phyloP scores from a whole-genome alignment of 495 filamentous ascomycete genomes.

The Hypoxylon perforatum region DNA sequence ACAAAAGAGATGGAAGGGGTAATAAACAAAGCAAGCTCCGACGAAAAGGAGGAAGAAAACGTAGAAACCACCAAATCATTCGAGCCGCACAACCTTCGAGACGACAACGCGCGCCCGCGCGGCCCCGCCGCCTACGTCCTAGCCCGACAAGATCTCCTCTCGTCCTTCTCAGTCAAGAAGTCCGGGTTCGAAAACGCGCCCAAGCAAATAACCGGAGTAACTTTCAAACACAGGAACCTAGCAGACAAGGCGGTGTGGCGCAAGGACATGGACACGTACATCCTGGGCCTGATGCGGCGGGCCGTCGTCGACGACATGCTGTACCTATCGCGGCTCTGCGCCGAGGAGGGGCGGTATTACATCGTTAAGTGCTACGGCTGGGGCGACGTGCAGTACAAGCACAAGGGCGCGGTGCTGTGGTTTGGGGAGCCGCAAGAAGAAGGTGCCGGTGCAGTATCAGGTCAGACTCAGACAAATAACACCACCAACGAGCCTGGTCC shows the following conservation, averaged over 20 bases:
- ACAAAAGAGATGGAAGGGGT: constrained; percentile 4
- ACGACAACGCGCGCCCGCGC: neutral
- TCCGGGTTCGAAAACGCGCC: neutral
- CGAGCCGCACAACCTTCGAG: no score
- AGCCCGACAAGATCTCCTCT: constrained; percentile 40
- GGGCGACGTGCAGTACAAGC: constrained; percentile 47
- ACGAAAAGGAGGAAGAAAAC: constrained; percentile 3
- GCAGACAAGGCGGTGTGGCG: constrained; percentile 64
- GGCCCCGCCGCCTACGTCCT: constrained; percentile 27
- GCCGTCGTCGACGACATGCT: constrained; percentile 56
- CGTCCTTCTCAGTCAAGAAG: constrained; percentile 5
- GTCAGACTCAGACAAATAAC: no score
- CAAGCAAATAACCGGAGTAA: constrained; percentile 9
- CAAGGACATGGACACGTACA: constrained; percentile 72
- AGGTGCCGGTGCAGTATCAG: neutral
- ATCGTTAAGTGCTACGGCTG: constrained; percentile 48
- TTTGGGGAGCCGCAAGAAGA: constrained; percentile 41
- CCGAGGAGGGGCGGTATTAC: constrained; percentile 43
- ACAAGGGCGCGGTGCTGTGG: constrained; percentile 52
- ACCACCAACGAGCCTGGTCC: constrained; percentile 27
- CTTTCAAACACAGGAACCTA: constrained; percentile 1
- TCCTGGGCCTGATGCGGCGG: constrained; percentile 64
- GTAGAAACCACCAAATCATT: neutral
- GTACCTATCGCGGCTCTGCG: constrained; percentile 42
- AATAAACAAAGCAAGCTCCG: neutral